Base-by-base conservation (phyloP, 345 rosid species). In the Arabidopsis suecica region DNA sequence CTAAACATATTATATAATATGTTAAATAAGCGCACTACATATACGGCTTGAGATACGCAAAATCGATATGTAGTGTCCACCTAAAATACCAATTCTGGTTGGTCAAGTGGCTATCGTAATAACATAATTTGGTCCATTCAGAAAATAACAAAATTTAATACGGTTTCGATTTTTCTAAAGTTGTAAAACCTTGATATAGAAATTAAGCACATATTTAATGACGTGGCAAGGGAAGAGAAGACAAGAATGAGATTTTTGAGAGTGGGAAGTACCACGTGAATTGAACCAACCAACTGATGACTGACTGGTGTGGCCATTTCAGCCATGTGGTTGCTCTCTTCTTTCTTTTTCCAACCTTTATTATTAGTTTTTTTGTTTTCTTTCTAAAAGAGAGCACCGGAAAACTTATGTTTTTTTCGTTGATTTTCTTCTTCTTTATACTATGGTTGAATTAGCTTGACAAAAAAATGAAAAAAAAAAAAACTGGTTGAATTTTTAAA, bases 211-310 rank as follows among this genome's bases (percentile, higher is more conserved):
- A 9, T 12, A 61, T 42, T 2, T 3, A 49, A 51, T 16, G 37
- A 45, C 23, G 57, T 73, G 71, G 71, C 45, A 56, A 5, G 10
- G 22, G 40, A 25, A 18, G 11, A 40, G 10, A 54, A n/a, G 16
- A 56, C 36, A 25, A 57, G 18, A 25, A 4, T 30, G 48, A 62
- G 58, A 44, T 45, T 16, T 44, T 22, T 36, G 65, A 61, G 40
- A 44, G 47, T 55, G 71, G 36, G 75, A 2, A 69, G 65, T 69
- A 76, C 75, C 80, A 69, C 71, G 71, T 77, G 76, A 44, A 70
- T n/a, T 47, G 16, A 69, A 77, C 71, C 80, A 69, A 76, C 80
- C 66, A 77, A 63, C 75, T 77, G 60, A 42, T 54, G 64, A 76
- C 42, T 69, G 75, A 69, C 64, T 25, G 36, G 65, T 64, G 71